These are phyloP conservation scores for Colletotrichum sp. DNA, from an alignment of 2,329 filamentous ascomycete species.

Conservation along the genomic window DNA sequence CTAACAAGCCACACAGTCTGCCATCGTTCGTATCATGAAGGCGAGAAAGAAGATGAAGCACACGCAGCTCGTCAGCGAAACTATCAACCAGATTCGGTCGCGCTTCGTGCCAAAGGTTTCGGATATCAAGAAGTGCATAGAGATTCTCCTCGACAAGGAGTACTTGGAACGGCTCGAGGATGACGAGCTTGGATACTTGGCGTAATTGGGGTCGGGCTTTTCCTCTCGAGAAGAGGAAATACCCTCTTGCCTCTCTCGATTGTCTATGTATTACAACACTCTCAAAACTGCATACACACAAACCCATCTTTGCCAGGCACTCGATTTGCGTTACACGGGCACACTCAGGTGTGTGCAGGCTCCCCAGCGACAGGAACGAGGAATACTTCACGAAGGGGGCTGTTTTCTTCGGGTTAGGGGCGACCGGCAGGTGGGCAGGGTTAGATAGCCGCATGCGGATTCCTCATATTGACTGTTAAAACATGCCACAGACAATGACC, in stretches of 20 bases:
- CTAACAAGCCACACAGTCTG: slow-evolving; percentile 69
- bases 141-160: slow-evolving; percentile 98
- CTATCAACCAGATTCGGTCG: slow-evolving; percentile 91
- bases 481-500: background rate
- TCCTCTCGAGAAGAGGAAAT: slow-evolving; percentile 15
- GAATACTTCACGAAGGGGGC: background rate
- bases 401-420: slow-evolving; percentile 12
- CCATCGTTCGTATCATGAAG: slow-evolving; percentile 99
- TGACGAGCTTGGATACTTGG: slow-evolving; percentile 93
- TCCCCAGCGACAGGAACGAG: slow-evolving; percentile 14
- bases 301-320: slow-evolving; percentile 7
- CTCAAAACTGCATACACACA: slow-evolving; percentile 20
- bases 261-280: slow-evolving; percentile 19
- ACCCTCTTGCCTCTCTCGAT: slow-evolving; percentile 14
- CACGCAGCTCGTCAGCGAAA: slow-evolving; percentile 89
- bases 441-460: slow-evolving; percentile 19
- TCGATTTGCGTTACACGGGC: slow-evolving; percentile 3
- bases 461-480: slow-evolving; percentile 8
- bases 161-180: slow-evolving; percentile 95
- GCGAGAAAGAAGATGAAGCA: slow-evolving; percentile 99
- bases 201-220: slow-evolving; percentile 54
- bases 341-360: slow-evolving; percentile 12
- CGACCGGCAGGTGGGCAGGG: background rate
- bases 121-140: slow-evolving; percentile 99
- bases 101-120: slow-evolving; percentile 91